phyloP scores from a whole-genome alignment of 805 yeast genomes.

The Cyberlindnera sargentensis region DNA sequence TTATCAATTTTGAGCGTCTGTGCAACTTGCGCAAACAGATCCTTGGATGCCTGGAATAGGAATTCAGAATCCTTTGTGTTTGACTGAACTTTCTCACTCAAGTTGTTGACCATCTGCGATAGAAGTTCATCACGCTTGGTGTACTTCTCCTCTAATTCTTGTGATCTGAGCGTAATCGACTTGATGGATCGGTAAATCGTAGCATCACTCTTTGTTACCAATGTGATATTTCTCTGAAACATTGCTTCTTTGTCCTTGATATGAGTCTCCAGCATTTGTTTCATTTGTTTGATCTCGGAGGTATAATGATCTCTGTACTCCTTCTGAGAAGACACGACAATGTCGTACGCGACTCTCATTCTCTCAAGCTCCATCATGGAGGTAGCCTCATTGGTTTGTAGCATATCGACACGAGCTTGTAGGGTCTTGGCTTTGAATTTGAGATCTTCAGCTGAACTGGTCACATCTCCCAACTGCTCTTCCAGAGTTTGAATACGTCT shows the following conservation, averaged over 20 bases:
- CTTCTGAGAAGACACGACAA: conserved; percentile 42
- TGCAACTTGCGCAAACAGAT: conserved; percentile 34
- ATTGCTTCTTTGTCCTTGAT: conserved; percentile 30
- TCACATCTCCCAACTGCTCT: conserved; percentile 41
- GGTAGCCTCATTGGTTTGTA: conserved; percentile 38
- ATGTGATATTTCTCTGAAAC: conserved; percentile 29
- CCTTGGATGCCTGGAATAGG: conserved; percentile 40
- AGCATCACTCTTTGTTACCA: conserved; percentile 38
- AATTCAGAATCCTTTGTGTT: conserved; percentile 44
- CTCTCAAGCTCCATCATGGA: conserved; percentile 47
- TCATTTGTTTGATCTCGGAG: conserved; percentile 34
- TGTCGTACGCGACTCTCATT: conserved; percentile 52
- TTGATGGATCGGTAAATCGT: conserved; percentile 44
- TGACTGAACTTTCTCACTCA: conserved; percentile 37
- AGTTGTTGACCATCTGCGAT: conserved; percentile 33
- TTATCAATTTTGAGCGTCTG: conserved; percentile 25
- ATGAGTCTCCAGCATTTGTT: conserved; percentile 30
- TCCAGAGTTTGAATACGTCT: conserved; percentile 64
- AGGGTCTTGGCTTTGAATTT: conserved; percentile 43
- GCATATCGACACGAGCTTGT: conserved; percentile 40
- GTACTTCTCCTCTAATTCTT: conserved; percentile 43
- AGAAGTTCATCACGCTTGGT: conserved; percentile 39
- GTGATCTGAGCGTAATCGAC: conserved; percentile 38
- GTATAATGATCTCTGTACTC: conserved; percentile 45
- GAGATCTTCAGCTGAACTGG: conserved; percentile 40